Percentiles rank a stretch among this genome's conserved stretches.
These are phyloP conservation scores for Tubosaeta sp. DNA, from an alignment of 768 basidiomycete genomes.

Conservation along the genomic window DNA sequence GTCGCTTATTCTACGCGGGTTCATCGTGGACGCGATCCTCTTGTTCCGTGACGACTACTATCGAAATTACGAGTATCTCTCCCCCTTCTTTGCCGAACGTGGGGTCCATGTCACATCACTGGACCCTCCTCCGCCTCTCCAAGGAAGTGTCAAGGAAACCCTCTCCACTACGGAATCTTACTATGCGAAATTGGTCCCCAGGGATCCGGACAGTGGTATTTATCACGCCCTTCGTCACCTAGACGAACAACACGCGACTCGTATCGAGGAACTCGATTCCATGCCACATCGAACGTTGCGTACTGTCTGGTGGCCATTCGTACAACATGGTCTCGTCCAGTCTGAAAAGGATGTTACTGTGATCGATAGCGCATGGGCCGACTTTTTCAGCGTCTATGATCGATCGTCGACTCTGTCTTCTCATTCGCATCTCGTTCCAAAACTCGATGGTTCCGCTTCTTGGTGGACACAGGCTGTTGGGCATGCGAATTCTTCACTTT, in stretches of 20 bases:
- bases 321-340: constrained; percentile 77
- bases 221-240: constrained; percentile 52
- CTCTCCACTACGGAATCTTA: constrained; percentile 58
- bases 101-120: constrained; percentile 54
- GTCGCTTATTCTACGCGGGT: constrained; percentile 85
- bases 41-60: constrained; percentile 87
- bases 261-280: constrained; percentile 69
- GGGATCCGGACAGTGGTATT: constrained; percentile 35
- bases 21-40: constrained; percentile 78
- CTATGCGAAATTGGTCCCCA: constrained; percentile 51
- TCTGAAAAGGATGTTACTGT: constrained; percentile 74
- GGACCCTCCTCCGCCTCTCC: constrained; percentile 53
- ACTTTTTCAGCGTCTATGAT: constrained; percentile 77
- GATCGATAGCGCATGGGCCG: constrained; percentile 85
- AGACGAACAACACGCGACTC: constrained; percentile 55
- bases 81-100: constrained; percentile 72
- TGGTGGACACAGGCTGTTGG: constrained; percentile 98
- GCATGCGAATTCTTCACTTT: constrained; percentile 70
- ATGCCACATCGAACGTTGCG: constrained; percentile 78
- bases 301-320: constrained; percentile 95
- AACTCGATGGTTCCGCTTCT: constrained; percentile 90
- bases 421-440: constrained; percentile 46
- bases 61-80: constrained; percentile 79
- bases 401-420: constrained; percentile 20
- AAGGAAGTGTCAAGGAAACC: constrained; percentile 44